Base-by-base conservation (phyloP, 805 yeast genomes). In the Saccharomycopsis oosterbeekiorum region DNA sequence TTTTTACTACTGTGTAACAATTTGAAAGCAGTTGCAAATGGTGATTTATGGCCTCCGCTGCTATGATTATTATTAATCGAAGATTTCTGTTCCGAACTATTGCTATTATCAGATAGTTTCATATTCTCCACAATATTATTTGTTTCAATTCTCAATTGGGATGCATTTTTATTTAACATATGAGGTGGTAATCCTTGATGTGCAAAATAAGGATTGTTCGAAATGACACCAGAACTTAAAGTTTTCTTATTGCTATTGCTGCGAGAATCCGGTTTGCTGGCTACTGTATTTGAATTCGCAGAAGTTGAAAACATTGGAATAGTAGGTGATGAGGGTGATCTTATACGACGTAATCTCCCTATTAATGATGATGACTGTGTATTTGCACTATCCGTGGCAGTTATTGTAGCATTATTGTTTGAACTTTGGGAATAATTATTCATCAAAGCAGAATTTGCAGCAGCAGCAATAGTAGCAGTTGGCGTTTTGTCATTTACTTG, bases 101-200 rank as follows among this genome's bases (percentile, higher is more conserved):
- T 47, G 14, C 4, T 34, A 15, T 8, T 21, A 4, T 47, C 53
- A 21, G 53, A 14, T 47, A 47, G 21, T 47, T 47, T 47, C 53
- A 47, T 47, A 58, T 47, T 47, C 3, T 57, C 61, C 10, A 60
- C 66, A 14, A 63, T 56, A 34, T 56, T 65, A 57, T 37, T 58
- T 6, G 62, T 41, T 63, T 68, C 60, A 65, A 29, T 68, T 63
- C 56, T 63, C 55, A 47, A 47, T 15, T 61, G 58, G 24, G 65
- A 62, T 21, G 62, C 64, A 11, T 58, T 58, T 24, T 62, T 65
- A 59, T 60, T 67, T 57, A 72, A 76, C 19, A 64, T 60, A 65
- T 82, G 86, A 2, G 83, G 84, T 3, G 86, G 85, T 10, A 79
- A 68, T 0, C 86, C 86, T 65, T 82, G 86, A 66, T 79, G 82